phyloP scores from a whole-genome alignment of 2,329 filamentous ascomycete genomes.

The Drechslerella coelobrocha region DNA sequence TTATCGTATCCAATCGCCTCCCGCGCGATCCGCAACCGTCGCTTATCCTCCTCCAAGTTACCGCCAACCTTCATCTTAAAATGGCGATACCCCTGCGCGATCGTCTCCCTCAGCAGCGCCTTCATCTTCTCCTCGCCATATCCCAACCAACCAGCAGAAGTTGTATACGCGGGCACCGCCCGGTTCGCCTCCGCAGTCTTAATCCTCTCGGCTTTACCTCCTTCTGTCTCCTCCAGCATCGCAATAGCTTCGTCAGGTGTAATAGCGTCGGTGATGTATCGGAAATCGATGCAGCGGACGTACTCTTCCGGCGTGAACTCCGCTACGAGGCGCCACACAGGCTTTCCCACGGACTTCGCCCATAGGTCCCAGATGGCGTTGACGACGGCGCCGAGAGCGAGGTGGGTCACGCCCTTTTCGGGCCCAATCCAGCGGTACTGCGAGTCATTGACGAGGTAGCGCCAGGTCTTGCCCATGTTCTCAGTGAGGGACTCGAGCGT shows the following conservation, averaged over 20 bases:
- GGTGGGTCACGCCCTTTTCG: slow-evolving; percentile 92
- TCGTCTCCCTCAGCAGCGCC: slow-evolving; percentile 73
- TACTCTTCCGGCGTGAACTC: slow-evolving; percentile 90
- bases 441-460: slow-evolving; percentile 86
- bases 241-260: slow-evolving; percentile 81
- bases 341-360: slow-evolving; percentile 84
- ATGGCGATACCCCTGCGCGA: slow-evolving; percentile 77
- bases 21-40: slow-evolving; percentile 74
- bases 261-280: slow-evolving; percentile 92
- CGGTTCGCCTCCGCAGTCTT: slow-evolving; percentile 74
- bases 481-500: slow-evolving; percentile 77
- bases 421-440: slow-evolving; percentile 93
- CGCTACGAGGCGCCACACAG: slow-evolving; percentile 86
- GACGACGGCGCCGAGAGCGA: slow-evolving; percentile 85
- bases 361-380: slow-evolving; percentile 96
- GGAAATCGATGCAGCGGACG: slow-evolving; percentile 87
- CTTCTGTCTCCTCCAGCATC: slow-evolving; percentile 71
- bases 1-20: slow-evolving; percentile 78
- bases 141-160: slow-evolving; percentile 88
- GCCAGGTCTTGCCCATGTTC: slow-evolving; percentile 88
- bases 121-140: slow-evolving; percentile 89
- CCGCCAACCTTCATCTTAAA: slow-evolving; percentile 92
- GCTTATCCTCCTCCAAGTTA: slow-evolving; percentile 73
- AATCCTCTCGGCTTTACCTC: slow-evolving; percentile 73
- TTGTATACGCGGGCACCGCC: slow-evolving; percentile 90